Base-by-base conservation (phyloP, 2,329 filamentous ascomycete genomes). In the Colletotrichum spaethianum region DNA sequence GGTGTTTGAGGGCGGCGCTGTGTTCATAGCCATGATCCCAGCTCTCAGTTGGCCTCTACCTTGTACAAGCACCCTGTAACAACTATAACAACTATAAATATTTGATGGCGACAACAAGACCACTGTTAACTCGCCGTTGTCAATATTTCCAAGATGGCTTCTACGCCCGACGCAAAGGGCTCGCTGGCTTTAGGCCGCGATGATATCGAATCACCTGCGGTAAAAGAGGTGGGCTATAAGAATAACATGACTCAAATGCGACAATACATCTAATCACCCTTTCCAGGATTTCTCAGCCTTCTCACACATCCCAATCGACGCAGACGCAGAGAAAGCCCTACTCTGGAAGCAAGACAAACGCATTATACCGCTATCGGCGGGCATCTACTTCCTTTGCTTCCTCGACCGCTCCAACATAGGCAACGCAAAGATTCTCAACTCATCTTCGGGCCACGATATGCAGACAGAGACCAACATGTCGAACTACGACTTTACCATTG, bases 371-470 rank as follows among this genome's bases (percentile, higher is more conserved):
- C 81, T 93, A 18, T 89, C 86, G n/a, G 88, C 89, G 8, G 82
- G 80, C 63, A 91, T 93, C 62, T 93, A 92, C 79, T 85, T 93
- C 56, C 85, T 93, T 28, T 92, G 89, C 80, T 93, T 91, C 78
- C 86, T 93, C 31, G 91, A 93, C 80, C 85, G 90, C 53, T 88
- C 89, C 67, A 93, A 93, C 79, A 93, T 93, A 69, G 91, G 90
- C 77, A 92, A 92, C 78, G 90, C 91, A 52, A 91, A 89, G 79
- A 89, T 93, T 33, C 84, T 93, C 73, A 93, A 93, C 77, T 82
- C 86, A 26, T 84, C 88, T 14, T 87, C 87, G 0, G 79, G 85
- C 55, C 83, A 93, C 78, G 90, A 93, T 80, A 86, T 94, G 75
- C 86, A 93, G 44, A 83, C 85, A 23, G 86, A 90, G 76, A 91